Conservation (phyloP, 2,329 filamentous ascomycete species). For the Aspergillus fumigatiaffinis region DNA sequence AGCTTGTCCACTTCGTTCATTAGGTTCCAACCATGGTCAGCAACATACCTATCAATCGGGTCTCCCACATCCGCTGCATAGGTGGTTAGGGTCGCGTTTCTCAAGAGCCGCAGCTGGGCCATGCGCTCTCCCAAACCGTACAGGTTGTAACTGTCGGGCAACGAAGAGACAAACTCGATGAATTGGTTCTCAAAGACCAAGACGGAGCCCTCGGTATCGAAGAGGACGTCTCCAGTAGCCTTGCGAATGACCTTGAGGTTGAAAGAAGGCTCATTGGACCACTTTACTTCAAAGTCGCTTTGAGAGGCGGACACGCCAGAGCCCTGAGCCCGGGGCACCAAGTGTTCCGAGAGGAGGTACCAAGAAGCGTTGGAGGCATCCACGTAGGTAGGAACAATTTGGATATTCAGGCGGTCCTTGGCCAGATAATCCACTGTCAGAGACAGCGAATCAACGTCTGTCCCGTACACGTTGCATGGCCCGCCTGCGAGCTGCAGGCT, state of each 20-base stretch:
- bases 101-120: conserved; percentile 65
- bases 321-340: conserved; percentile 55
- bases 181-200: conserved; percentile 75
- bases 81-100: conserved; percentile 66
- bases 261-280: conserved; percentile 57
- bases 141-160: conserved; percentile 70
- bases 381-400: conserved; percentile 64
- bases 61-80: conserved; percentile 66
- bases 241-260: conserved; percentile 53
- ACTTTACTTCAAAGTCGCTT: conserved; percentile 49
- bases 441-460: conserved; percentile 63
- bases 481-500: conserved; percentile 50
- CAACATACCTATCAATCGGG: conserved; percentile 40
- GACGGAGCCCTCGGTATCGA: conserved; percentile 60
- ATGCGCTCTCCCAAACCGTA: conserved; percentile 74
- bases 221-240: conserved; percentile 63
- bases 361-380: conserved; percentile 60
- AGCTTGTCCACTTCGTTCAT: not conserved
- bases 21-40: not conserved
- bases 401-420: conserved; percentile 62
- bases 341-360: conserved; percentile 62
- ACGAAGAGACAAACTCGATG: conserved; percentile 63
- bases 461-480: conserved; percentile 71
- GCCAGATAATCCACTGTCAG: conserved; percentile 67
- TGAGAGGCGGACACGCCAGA: conserved; percentile 32